Conservation (phyloP, 2,329 filamentous ascomycete genomes). For the Hypoxylon sp. region DNA sequence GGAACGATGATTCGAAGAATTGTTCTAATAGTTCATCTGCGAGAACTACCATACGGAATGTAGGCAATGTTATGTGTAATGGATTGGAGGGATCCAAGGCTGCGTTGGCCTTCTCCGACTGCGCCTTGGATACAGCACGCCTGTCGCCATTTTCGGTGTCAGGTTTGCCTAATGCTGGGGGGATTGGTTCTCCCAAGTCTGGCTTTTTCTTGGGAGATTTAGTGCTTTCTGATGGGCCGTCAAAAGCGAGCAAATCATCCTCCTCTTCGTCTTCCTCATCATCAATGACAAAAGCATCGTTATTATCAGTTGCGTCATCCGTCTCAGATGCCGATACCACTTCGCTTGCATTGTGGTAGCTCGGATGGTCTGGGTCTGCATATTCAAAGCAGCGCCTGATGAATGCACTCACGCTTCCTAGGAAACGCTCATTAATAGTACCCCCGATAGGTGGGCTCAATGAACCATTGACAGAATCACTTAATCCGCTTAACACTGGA, state of each 20-base stretch:
- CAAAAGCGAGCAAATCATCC: constrained; percentile 68
- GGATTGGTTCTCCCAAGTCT: constrained; percentile 50
- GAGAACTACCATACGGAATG: constrained; percentile 97
- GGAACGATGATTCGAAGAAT: constrained; percentile 97
- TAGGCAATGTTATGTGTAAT: constrained; percentile 93
- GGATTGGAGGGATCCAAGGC: constrained; percentile 93
- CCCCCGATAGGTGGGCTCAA: constrained; percentile 57
- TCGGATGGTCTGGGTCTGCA: constrained; percentile 86
- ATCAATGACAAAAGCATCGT: constrained; percentile 75
- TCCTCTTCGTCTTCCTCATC: constrained; percentile 64
- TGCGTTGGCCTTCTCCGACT: constrained; percentile 82
- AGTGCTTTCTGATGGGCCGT: constrained; percentile 55
- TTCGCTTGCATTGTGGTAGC: constrained; percentile 56
- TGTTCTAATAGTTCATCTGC: constrained; percentile 95
- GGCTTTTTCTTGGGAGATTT: constrained; percentile 54
- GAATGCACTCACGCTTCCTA: constrained; percentile 93
- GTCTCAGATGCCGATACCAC: constrained; percentile 36
- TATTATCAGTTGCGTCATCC: constrained; percentile 47
- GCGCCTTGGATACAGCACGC: constrained; percentile 65
- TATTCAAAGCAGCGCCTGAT: constrained; percentile 98
- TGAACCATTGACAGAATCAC: constrained; percentile 47
- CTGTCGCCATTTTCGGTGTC: constrained; percentile 38
- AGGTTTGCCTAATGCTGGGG: constrained; percentile 42
- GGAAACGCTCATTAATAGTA: constrained; percentile 83
- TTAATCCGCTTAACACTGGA: constrained; percentile 58